Percentiles rank a stretch among this genome's conserved stretches.
phyloP scores from a whole-genome alignment of 2,329 filamentous ascomycete species.

The Penicillium sp. region DNA sequence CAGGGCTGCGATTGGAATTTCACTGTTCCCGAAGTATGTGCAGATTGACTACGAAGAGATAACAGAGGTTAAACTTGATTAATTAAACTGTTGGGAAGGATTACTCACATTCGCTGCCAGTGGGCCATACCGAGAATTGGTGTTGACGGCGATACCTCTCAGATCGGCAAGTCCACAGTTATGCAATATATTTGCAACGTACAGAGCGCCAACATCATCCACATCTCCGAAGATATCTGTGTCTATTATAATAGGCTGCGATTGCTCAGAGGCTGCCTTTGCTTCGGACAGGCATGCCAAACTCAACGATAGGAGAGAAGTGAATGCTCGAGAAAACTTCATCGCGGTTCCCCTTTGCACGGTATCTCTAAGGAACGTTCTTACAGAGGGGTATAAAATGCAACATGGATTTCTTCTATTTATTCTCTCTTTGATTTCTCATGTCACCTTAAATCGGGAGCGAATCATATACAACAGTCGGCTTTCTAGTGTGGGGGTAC shows the following conservation, averaged over 20 bases:
- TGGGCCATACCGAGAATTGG: constrained; percentile 1
- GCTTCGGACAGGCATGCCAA: not conserved
- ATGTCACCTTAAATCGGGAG: not conserved
- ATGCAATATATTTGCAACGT: constrained; percentile 1
- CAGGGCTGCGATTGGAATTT: constrained; percentile 3
- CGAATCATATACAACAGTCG: not conserved
- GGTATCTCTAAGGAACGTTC: not conserved
- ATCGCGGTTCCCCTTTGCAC: not conserved
- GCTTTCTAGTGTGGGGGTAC: not conserved
- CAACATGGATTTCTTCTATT: not conserved
- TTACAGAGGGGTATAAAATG: not conserved
- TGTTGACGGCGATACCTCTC: constrained; percentile 2
- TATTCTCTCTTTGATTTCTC: not conserved
- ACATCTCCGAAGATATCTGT: constrained; percentile 8
- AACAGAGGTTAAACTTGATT: not conserved
- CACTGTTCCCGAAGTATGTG: constrained; percentile 4
- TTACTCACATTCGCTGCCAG: not conserved
- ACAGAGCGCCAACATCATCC: constrained; percentile 2
- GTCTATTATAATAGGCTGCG: constrained; percentile 1
- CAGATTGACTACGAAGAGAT: not conserved
- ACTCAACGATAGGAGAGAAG: not conserved
- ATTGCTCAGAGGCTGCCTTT: not conserved
- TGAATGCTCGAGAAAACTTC: not conserved
- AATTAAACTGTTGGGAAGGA: not conserved
- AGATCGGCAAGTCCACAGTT: constrained; percentile 6